Evolutionary conservation across 2,329 filamentous ascomycete species (phyloP).

Genomic region (Aureobasidium sp.): DNA sequence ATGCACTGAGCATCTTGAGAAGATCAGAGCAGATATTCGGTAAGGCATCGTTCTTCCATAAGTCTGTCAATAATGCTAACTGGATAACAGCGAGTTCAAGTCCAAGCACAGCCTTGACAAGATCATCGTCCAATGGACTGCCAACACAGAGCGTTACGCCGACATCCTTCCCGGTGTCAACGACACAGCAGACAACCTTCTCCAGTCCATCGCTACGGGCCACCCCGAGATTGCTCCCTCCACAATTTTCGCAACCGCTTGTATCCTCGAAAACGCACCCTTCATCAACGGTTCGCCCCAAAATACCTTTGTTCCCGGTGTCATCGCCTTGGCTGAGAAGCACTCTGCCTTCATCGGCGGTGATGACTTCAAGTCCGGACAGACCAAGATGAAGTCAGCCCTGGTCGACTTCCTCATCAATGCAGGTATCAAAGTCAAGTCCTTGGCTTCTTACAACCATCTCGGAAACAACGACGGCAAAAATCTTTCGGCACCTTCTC

Average conservation of each 20-base stretch:
- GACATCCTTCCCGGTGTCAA: conserved; percentile 84
- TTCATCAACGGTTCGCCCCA: conserved; percentile 99
- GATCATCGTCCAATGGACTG: conserved; percentile 96
- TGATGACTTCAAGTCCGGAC: conserved; percentile 98
- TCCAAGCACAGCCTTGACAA: conserved; percentile 76
- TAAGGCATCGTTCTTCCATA: conserved; percentile 26
- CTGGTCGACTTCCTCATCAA: conserved; percentile 98
- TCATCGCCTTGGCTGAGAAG: conserved; percentile 78
- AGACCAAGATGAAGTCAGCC: conserved; percentile 99
- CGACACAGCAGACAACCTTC: conserved; percentile 89
- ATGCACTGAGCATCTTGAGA: conserved; percentile 78
- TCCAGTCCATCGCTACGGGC: conserved; percentile 76
- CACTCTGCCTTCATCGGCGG: conserved; percentile 88
- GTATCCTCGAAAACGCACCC: conserved; percentile 77
- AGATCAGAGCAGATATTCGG: conserved; percentile 87
- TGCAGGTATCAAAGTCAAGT: conserved; percentile 96
- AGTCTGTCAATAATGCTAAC: not conserved
- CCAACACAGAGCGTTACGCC: conserved; percentile 96
- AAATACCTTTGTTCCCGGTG: conserved; percentile 96
- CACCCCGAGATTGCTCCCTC: conserved; percentile 92
- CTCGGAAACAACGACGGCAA: conserved; percentile 99
- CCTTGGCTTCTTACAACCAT: conserved; percentile 98
- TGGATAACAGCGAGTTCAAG: conserved; percentile 70
- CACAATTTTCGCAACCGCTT: conserved; percentile 90
- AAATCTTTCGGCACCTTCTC: conserved; percentile 94